Base-by-base conservation (phyloP, 306 rosid genomes). In the Sophora flavescens region DNA sequence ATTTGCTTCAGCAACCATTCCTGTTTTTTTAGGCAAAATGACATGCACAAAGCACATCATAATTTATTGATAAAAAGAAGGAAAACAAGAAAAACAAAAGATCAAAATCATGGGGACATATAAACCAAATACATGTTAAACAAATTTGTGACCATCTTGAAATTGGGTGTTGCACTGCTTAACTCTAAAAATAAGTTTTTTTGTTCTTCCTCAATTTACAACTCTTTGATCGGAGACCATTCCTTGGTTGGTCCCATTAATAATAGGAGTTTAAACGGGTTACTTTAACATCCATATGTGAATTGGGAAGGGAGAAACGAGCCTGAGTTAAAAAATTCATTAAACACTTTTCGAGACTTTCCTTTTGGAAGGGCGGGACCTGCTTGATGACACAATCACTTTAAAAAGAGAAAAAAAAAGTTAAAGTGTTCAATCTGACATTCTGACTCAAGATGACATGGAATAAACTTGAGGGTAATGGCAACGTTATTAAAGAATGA, bases 381-480 rank as follows among this genome's bases (percentile, higher is more conserved):
- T 61, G 5, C 35, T 70, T 68, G 87, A 85, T 88, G 90, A 86
- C 91, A 75, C 60, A 53, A 73, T 78, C 89, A 39, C 74, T 30
- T 54, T 28, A 69, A 75, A 79, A 48, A 1, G 22, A 1, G 1
- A 22, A 22, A 68, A 78, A 77, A 76, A 9, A 12, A 74, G 76
- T 6, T 82, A 92, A 93, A 78, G 88, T 83, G 72, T 74, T 85
- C 72, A 78, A 90, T 89, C 98, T 62, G 77, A 87, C 72, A 78
- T 89, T 89, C 98, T 62, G 77, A 87, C 90, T 80, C 89, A 76
- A 3, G 54, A 85, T 90, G 93, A 86, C 51, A 87, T 86, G 91
- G 89, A 86, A 38, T 47, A 56, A 76, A 69, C 68, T 81, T 59
- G 68, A 52, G 68, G 61, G 80, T 57, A 3, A 61, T 78, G 75